Evolutionary conservation across 805 yeast species (phyloP).

Genomic region (Osmozyma mogii): DNA sequence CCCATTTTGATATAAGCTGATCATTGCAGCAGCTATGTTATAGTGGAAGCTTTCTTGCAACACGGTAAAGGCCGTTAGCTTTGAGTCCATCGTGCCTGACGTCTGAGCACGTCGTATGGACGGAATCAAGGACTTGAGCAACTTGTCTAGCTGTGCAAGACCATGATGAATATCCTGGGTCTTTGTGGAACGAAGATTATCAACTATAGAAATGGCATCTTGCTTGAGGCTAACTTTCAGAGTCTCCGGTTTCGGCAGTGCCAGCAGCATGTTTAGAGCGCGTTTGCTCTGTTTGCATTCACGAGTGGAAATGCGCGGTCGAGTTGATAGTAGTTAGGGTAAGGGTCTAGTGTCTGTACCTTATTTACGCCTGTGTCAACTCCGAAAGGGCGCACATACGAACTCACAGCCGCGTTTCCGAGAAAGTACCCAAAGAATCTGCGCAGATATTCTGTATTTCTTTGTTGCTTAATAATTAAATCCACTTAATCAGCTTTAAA

Average conservation of each 20-base stretch:
- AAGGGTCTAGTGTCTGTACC: no score
- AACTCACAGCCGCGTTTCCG: no score
- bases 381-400: no score
- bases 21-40: constrained; percentile 38
- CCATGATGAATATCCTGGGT: constrained; percentile 4
- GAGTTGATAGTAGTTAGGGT: background rate
- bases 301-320: background rate
- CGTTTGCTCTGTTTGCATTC: no score
- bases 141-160: constrained; percentile 5
- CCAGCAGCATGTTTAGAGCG: no score
- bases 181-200: constrained; percentile 4
- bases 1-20: constrained; percentile 11
- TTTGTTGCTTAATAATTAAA: no score
- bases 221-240: constrained; percentile 2
- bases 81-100: constrained; percentile 4
- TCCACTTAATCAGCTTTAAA: no score
- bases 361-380: no score
- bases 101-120: constrained; percentile 5
- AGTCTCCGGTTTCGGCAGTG: no score
- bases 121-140: constrained; percentile 8
- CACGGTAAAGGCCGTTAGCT: constrained; percentile 23
- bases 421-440: no score
- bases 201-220: constrained; percentile 2
- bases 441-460: no score
- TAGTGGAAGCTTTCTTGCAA: constrained; percentile 47